Evolutionary conservation across 805 yeast genomes (phyloP).

Genomic region (Naumovozyma castellii): DNA sequence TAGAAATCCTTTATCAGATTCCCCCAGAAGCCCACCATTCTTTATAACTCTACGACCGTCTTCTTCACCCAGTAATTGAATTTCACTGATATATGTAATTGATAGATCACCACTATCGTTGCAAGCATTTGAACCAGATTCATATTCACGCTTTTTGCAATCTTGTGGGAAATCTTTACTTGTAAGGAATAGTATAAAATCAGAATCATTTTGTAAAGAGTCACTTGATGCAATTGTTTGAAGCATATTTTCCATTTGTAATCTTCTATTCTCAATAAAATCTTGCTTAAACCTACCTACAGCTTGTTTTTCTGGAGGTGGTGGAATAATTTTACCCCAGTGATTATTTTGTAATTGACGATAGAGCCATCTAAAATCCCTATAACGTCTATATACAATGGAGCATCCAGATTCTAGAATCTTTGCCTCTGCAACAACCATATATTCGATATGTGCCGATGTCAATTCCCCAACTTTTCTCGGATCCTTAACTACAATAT

Average conservation of each 20-base stretch:
- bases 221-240: slow-evolving; percentile 52
- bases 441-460: slow-evolving; percentile 79
- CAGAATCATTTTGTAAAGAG: slow-evolving; percentile 57
- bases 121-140: slow-evolving; percentile 45
- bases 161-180: slow-evolving; percentile 61
- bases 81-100: slow-evolving; percentile 28
- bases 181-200: slow-evolving; percentile 68
- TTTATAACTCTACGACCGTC: slow-evolving; percentile 24
- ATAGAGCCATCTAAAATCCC: slow-evolving; percentile 90
- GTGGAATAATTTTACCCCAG: slow-evolving; percentile 87
- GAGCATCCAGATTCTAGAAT: slow-evolving; percentile 33
- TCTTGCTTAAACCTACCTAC: slow-evolving; percentile 87
- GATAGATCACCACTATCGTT: slow-evolving; percentile 33
- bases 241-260: slow-evolving; percentile 81
- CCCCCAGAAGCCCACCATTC: slow-evolving; percentile 32
- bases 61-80: slow-evolving; percentile 25
- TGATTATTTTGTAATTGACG: slow-evolving; percentile 78
- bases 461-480: slow-evolving; percentile 85
- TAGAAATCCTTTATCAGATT: slow-evolving; percentile 59
- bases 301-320: slow-evolving; percentile 91
- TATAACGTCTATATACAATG: slow-evolving; percentile 73
- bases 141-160: slow-evolving; percentile 59
- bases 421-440: slow-evolving; percentile 53
- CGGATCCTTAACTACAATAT: slow-evolving; percentile 80
- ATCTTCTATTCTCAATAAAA: slow-evolving; percentile 77